Evolutionary conservation across 371 early-diverging fungal genomes (phyloP), one percentile per base, ranked within the genome.

Genomic region (Mortierella polycephala): DNA sequence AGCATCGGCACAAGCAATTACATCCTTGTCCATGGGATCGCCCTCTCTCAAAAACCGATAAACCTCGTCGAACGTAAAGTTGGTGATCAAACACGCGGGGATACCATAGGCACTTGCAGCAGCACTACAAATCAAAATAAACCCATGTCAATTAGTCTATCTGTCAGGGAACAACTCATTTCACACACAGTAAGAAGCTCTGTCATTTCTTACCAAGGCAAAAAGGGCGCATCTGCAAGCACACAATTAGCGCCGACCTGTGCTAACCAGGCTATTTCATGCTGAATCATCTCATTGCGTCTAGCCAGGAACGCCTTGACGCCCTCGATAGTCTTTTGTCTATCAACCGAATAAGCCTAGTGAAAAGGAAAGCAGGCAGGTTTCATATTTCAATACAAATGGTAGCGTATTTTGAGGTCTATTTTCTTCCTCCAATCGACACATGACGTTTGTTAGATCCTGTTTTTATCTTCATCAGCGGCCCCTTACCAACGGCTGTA

Each of bases 1-100:
- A n/a, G 82, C 74, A 11, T 83, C 63, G 40, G 88, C 85, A 79
- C 88, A 74, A 5, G 76, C 59, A 10, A 79, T 70, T 21, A 88
- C 89, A 52, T 88, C 86, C 50, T 85, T 69, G 64, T 87, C 85
- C 40, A 86, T 54, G 0, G 69, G 79, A 58, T 90, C 90, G 6
- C 88, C 87, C 59, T 88, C 88, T 20, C 87, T 81, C n/a, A 88
- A 68, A 23, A 86, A 88, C 0, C 82, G 83, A 62, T 90, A 91
- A 0, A 94, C 91, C 65, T 90, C 89, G 49, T 94, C 94, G 74
- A 92, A 94, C 1, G 93, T 89, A 60, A 94, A 94, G 62, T 94
- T 94, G 44, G 91, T 90, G n/a, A 91, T 87, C 46, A 91, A 81
- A 23, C 88, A 85, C 8, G 91, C 86, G 2, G 91, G 92, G 30